Conservation (phyloP, 345 rosid genomes). For the Tarenaya hassleriana region DNA sequence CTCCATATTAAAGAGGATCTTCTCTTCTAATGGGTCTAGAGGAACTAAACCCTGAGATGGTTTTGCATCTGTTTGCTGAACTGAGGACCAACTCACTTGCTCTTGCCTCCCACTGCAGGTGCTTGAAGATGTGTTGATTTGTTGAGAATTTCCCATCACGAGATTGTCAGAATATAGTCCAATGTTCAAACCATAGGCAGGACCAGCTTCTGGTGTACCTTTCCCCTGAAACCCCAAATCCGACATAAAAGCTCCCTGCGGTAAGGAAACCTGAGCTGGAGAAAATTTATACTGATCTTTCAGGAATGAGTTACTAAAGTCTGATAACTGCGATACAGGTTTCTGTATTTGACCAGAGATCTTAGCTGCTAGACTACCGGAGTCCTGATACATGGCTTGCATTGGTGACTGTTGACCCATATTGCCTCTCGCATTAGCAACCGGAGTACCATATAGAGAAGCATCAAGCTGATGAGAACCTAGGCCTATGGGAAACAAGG, state of each 20-base stretch:
- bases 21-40: slow-evolving; percentile 80
- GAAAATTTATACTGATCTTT: slow-evolving; percentile 29
- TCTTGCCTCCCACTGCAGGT: slow-evolving; percentile 40
- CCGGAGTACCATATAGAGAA: slow-evolving; percentile 48
- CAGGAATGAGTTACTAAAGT: slow-evolving; percentile 25
- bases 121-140: slow-evolving; percentile 26
- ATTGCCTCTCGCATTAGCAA: slow-evolving; percentile 41
- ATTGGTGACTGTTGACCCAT: slow-evolving; percentile 32
- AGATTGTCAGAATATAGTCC: slow-evolving; percentile 30
- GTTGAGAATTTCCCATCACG: slow-evolving; percentile 28
- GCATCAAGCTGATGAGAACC: slow-evolving; percentile 45
- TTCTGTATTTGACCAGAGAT: slow-evolving; percentile 37
- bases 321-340: slow-evolving; percentile 32
- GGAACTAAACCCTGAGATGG: slow-evolving; percentile 42
- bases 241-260: slow-evolving; percentile 33
- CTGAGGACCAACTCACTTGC: slow-evolving; percentile 33
- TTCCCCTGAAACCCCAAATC: slow-evolving; percentile 39
- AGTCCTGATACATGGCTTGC: slow-evolving; percentile 31
- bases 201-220: slow-evolving; percentile 31
- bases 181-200: slow-evolving; percentile 31
- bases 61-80: slow-evolving; percentile 35
- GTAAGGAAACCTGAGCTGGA: slow-evolving; percentile 7
- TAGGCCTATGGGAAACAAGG: slow-evolving; percentile 33
- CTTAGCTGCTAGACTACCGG: slow-evolving; percentile 27
- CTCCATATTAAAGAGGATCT: slow-evolving; percentile 62